Evolutionary conservation across 1,284 basidiomycete species (phyloP).

Genomic region (Ceratobasidium sp.): DNA sequence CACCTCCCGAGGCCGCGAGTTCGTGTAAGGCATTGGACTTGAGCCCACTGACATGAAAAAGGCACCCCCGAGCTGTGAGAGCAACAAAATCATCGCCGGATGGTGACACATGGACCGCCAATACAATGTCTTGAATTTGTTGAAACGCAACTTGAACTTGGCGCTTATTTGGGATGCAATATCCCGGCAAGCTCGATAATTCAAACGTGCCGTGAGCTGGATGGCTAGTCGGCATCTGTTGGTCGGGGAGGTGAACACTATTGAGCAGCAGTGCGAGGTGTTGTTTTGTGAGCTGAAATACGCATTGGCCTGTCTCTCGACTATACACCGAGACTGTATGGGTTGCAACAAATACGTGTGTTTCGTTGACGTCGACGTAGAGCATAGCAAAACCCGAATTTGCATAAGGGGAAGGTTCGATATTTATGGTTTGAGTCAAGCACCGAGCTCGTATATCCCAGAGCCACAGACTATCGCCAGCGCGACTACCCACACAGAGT

Average conservation of each 20-base stretch:
- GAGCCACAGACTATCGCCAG: constrained; percentile 13
- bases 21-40: background rate
- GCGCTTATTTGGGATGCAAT: background rate
- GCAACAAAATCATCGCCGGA: constrained; percentile 30
- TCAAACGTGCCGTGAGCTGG: background rate
- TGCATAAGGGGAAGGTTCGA: constrained; percentile 3
- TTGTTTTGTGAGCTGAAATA: constrained; percentile 15
- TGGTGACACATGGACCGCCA: constrained; percentile 26
- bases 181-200: background rate
- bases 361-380: constrained; percentile 29
- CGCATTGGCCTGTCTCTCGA: constrained; percentile 20
- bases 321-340: constrained; percentile 22
- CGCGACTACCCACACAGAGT: constrained; percentile 8
- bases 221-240: background rate
- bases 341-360: constrained; percentile 23
- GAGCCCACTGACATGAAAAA: constrained; percentile 21
- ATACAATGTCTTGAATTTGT: background rate
- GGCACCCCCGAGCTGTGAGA: constrained; percentile 4
- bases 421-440: constrained; percentile 13
- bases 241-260: background rate
- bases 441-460: constrained; percentile 23
- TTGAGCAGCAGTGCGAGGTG: background rate
- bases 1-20: background rate
- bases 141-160: background rate
- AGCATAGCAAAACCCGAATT: background rate